Evolutionary conservation across 495 filamentous ascomycete genomes (phyloP).

Genomic region (Ascobolus immersus): DNA sequence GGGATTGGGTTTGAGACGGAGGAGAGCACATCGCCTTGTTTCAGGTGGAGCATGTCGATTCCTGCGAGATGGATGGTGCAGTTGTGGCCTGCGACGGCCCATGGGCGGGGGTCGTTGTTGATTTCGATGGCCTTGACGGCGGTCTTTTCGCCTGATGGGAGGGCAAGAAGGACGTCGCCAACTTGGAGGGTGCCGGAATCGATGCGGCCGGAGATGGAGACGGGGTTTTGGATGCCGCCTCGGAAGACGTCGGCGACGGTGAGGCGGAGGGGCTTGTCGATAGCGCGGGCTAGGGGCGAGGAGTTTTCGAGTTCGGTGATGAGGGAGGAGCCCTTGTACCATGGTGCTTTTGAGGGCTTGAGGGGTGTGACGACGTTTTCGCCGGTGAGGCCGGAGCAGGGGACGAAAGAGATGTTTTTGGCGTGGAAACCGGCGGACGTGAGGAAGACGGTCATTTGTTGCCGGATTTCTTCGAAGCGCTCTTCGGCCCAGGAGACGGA

Average conservation of each 20-base stretch:
- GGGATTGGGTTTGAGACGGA: slow-evolving; percentile 37
- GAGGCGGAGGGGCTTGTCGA: slow-evolving; percentile 60
- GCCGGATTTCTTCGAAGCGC: slow-evolving; percentile 60
- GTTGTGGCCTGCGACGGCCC: slow-evolving; percentile 92
- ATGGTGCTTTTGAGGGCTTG: slow-evolving; percentile 25
- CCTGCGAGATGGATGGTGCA: slow-evolving; percentile 58
- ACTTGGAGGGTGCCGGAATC: slow-evolving; percentile 60
- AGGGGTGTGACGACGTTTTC: slow-evolving; percentile 50
- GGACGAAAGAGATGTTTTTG: slow-evolving; percentile 62
- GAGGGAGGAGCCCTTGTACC: slow-evolving; percentile 60
- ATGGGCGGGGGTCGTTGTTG: slow-evolving; percentile 45
- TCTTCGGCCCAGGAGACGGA: slow-evolving; percentile 51
- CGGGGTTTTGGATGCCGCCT: slow-evolving; percentile 42
- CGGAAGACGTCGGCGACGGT: slow-evolving; percentile 47
- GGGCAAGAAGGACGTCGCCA: slow-evolving; percentile 52
- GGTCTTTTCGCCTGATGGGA: slow-evolving; percentile 58
- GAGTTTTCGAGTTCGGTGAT: slow-evolving; percentile 62
- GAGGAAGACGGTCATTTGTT: slow-evolving; percentile 63
- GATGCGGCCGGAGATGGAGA: slow-evolving; percentile 65
- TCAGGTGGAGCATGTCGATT: slow-evolving; percentile 60
- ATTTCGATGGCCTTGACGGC: slow-evolving; percentile 53
- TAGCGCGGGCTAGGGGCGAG: slow-evolving; percentile 38
- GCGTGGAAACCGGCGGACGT: slow-evolving; percentile 50
- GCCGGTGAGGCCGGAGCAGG: slow-evolving; percentile 66
- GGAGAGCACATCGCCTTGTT: slow-evolving; percentile 61